Percentiles rank a stretch among this genome's conserved stretches.
These are phyloP conservation scores for Penicillium angulare DNA, from an alignment of 495 filamentous ascomycete species.

Conservation along the genomic window DNA sequence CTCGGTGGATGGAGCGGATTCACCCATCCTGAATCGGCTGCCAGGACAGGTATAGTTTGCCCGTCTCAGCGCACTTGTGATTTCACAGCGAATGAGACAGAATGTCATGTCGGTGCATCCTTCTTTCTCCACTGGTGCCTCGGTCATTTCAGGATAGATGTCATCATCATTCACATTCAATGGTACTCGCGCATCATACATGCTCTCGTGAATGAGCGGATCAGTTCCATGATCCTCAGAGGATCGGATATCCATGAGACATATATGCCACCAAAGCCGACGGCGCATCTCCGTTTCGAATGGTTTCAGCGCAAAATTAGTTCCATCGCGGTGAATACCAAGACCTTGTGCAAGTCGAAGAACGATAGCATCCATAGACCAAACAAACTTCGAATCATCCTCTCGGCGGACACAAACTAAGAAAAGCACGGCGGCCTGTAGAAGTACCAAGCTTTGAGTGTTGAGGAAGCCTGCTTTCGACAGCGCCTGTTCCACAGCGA, in stretches of 20 bases:
- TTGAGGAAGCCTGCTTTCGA: slow-evolving; percentile 72
- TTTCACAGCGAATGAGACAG: slow-evolving; percentile 66
- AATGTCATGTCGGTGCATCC: slow-evolving; percentile 81
- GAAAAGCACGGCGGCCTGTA: slow-evolving; percentile 79
- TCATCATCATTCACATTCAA: slow-evolving; percentile 81
- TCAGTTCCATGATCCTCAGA: slow-evolving; percentile 86
- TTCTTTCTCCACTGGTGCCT: slow-evolving; percentile 54
- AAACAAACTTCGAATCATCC: slow-evolving; percentile 65
- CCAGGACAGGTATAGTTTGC: slow-evolving; percentile 33
- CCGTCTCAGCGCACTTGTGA: slow-evolving; percentile 45
- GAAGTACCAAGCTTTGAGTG: slow-evolving; percentile 68
- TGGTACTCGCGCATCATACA: slow-evolving; percentile 73
- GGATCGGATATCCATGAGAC: slow-evolving; percentile 70
- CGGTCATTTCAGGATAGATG: slow-evolving; percentile 61
- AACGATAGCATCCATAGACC: slow-evolving; percentile 66
- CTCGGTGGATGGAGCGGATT: slow-evolving; percentile 30
- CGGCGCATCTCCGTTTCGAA: slow-evolving; percentile 85
- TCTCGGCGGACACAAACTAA: slow-evolving; percentile 61
- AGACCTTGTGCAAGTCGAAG: slow-evolving; percentile 79
- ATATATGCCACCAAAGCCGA: slow-evolving; percentile 81
- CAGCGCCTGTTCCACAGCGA: slow-evolving; percentile 76
- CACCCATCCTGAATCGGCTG: slow-evolving; percentile 18
- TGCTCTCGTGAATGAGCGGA: slow-evolving; percentile 62
- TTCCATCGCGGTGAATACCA: slow-evolving; percentile 78
- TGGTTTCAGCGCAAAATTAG: slow-evolving; percentile 66